Percentiles rank a stretch among this genome's conserved stretches.
Evolutionary conservation across 2,329 filamentous ascomycete genomes (phyloP).

Genomic region (Basipetospora chlamydospora): DNA sequence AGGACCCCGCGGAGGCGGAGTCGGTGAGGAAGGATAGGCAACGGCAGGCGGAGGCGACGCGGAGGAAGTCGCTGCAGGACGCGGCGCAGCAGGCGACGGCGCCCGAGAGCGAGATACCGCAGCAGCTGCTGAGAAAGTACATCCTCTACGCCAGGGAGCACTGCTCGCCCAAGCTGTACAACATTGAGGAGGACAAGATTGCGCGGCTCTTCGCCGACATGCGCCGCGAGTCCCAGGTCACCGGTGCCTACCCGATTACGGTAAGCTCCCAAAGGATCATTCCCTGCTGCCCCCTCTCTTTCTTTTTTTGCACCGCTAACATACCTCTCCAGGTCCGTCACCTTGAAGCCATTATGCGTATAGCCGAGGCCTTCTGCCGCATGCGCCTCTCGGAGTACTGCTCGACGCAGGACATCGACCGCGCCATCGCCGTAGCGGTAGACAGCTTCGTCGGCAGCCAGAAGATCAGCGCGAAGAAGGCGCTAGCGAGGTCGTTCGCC

Average conservation of each 20-base stretch:
- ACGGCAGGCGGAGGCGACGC: constrained; percentile 8
- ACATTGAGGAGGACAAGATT: constrained; percentile 96
- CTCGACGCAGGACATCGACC: constrained; percentile 78
- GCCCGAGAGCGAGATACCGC: constrained; percentile 60
- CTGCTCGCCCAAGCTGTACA: constrained; percentile 82
- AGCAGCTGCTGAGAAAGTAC: constrained; percentile 87
- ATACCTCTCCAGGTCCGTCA: constrained; percentile 89
- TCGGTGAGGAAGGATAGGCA: constrained; percentile 17
- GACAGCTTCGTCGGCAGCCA: constrained; percentile 93
- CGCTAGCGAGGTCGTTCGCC: constrained; percentile 81
- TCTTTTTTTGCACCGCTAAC: neutral
- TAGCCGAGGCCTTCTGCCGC: constrained; percentile 88
- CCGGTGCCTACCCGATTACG: constrained; percentile 93
- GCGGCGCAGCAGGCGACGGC: constrained; percentile 17
- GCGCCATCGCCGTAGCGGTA: constrained; percentile 90
- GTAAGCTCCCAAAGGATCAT: constrained; percentile 39
- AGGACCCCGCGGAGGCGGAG: constrained; percentile 30
- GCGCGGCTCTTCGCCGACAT: constrained; percentile 91
- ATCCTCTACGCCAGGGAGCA: constrained; percentile 89
- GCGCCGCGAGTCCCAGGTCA: constrained; percentile 81
- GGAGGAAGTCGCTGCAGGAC: no score
- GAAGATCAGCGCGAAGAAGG: constrained; percentile 96
- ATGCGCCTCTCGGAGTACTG: constrained; percentile 98
- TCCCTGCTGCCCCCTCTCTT: neutral
- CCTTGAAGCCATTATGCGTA: constrained; percentile 91